Conservation (phyloP, 306 rosid species). For the Castanospermum australe region DNA sequence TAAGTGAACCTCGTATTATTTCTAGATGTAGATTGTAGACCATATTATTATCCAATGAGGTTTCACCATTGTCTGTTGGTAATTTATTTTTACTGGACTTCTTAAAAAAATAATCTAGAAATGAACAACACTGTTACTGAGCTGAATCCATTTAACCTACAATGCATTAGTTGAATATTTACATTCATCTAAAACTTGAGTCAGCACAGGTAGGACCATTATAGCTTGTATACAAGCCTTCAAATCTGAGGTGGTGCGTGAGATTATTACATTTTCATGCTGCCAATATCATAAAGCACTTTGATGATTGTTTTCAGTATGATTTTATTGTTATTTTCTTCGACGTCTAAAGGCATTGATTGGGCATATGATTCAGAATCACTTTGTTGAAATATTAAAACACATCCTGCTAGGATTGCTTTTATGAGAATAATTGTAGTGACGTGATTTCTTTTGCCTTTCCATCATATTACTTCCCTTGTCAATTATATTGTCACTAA, state of each 20-base stretch:
- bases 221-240: not conserved
- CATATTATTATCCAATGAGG: not conserved
- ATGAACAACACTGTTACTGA: not conserved
- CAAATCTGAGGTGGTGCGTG: not conserved
- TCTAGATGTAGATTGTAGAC: not conserved
- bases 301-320: not conserved
- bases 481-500: not conserved
- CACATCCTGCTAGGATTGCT: not conserved
- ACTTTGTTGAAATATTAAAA: not conserved
- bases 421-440: not conserved
- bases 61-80: not conserved
- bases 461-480: not conserved
- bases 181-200: not conserved
- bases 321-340: not conserved
- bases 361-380: not conserved
- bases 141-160: not conserved
- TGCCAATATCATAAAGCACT: not conserved
- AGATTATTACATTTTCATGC: conserved; percentile 5
- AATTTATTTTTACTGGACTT: not conserved
- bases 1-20: not conserved
- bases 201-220: not conserved
- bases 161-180: not conserved
- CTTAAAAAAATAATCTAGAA: not conserved
- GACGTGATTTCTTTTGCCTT: not conserved
- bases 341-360: not conserved